These are phyloP conservation scores for Leccinum disarticulatum DNA, from an alignment of 768 basidiomycete species.

Conservation along the genomic window DNA sequence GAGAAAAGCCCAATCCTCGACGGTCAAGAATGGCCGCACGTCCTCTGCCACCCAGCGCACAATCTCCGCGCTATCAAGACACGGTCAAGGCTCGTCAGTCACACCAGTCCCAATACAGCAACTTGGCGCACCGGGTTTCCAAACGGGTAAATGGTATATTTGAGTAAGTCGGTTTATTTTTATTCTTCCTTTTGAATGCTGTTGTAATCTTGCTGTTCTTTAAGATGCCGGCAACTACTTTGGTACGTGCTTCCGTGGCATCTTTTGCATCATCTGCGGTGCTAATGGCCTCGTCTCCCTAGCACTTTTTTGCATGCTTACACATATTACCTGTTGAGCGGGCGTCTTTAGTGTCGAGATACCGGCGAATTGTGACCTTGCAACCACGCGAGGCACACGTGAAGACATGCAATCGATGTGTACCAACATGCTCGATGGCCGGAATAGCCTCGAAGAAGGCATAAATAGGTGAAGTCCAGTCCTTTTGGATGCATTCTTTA, in stretches of 20 bases:
- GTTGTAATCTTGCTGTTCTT: too few relatives aligned
- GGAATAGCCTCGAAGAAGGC: conserved; percentile 32
- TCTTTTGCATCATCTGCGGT: too few relatives aligned
- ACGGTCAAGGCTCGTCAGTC: too few relatives aligned
- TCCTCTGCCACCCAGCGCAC: neutral
- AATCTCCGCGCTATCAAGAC: neutral
- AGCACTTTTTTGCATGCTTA: neutral
- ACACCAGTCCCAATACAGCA: too few relatives aligned
- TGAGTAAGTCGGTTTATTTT: too few relatives aligned
- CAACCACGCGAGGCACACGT: neutral
- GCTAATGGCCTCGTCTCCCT: neutral
- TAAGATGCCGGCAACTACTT: too few relatives aligned
- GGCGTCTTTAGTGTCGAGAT: neutral
- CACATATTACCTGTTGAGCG: neutral
- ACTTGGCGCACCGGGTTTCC: too few relatives aligned
- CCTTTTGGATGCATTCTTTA: conserved; percentile 2
- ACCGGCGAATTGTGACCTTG: neutral
- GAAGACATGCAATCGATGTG: neutral
- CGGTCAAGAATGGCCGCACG: neutral
- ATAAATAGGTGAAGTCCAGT: conserved; percentile 37
- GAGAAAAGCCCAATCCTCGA: neutral
- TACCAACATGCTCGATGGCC: conserved; percentile 6
- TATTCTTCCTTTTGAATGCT: too few relatives aligned
- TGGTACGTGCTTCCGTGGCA: too few relatives aligned
- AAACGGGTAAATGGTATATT: too few relatives aligned